phyloP scores from a whole-genome alignment of 176 grass and related monocot species.

The Raddia distichophylla region DNA sequence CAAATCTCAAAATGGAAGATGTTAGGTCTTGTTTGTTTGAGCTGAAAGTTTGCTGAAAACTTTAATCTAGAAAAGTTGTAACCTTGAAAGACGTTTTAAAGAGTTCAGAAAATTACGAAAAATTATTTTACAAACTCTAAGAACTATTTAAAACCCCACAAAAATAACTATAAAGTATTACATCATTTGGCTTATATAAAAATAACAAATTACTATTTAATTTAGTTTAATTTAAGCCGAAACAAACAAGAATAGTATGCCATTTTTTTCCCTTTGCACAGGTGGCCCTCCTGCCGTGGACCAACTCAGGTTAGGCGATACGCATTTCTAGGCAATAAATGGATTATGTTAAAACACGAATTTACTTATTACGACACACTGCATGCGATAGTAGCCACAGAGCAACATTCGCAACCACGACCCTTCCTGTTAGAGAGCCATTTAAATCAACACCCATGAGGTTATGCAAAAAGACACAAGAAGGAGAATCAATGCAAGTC shows the following conservation, averaged over 20 bases:
- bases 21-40: too few relatives aligned
- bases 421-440: neutral
- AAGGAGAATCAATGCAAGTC: constrained; percentile 19
- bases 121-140: too few relatives aligned
- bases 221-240: too few relatives aligned
- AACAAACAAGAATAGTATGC: neutral
- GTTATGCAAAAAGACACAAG: neutral
- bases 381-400: neutral
- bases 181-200: too few relatives aligned
- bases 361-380: neutral
- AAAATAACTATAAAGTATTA: too few relatives aligned
- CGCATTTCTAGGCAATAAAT: neutral
- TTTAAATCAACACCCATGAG: neutral
- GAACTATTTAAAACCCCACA: too few relatives aligned
- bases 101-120: too few relatives aligned
- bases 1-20: neutral
- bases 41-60: too few relatives aligned
- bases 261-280: neutral
- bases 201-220: too few relatives aligned
- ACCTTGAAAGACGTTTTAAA: too few relatives aligned
- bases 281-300: neutral
- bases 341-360: neutral
- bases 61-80: too few relatives aligned
- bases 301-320: neutral
- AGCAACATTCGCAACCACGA: neutral